Evolutionary conservation across 805 yeast species (phyloP), one percentile per base, ranked within the genome.

Genomic region (Starmerella vaccinii): DNA sequence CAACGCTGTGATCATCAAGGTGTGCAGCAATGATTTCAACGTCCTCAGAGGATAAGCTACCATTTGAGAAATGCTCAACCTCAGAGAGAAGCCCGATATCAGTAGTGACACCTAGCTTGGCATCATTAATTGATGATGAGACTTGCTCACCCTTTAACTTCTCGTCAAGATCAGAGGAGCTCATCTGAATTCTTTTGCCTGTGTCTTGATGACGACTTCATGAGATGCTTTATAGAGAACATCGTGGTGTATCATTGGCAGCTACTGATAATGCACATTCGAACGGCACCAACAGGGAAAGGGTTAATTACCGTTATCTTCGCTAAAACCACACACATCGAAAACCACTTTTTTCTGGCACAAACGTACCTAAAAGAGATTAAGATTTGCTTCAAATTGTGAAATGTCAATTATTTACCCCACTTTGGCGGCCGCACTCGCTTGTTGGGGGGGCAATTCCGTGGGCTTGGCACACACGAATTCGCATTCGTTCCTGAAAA

Each of bases 1-100:
- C 70, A 18, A 56, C 30, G 9, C 65, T 26, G 16, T 59, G 3
- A 68, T 47, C 56, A 70, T 53, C 21, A 4, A 57, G 30, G 27
- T 54, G 59, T 5, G 54, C 19, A 16, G 34, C 35, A n/a, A 57
- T 45, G 12, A 47, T 18, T 13, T 52, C 57, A 9, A 57, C 24
- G 7, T 57, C 55, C 10, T 54, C 52, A 2, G 49, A 50, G 1
- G 47, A 33, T 16, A 53, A 24, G 16, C 42, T 29, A n/a, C 52
- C 55, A 24, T 49, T 49, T 2, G 43, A 9, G 26, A 46, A 39
- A 16, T 49, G 52, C 22, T 44, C 44, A 3, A 49, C 32, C 26
- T 44, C 40, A 16, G 21, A 19, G 7, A 49, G 43, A 7, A 37
- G 45, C 8, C 46, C 52, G 13, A 49, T 12, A 38, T 44, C 47